phyloP scores from a whole-genome alignment of 83 land plant species.

The Diphasiastrum complanatum region DNA sequence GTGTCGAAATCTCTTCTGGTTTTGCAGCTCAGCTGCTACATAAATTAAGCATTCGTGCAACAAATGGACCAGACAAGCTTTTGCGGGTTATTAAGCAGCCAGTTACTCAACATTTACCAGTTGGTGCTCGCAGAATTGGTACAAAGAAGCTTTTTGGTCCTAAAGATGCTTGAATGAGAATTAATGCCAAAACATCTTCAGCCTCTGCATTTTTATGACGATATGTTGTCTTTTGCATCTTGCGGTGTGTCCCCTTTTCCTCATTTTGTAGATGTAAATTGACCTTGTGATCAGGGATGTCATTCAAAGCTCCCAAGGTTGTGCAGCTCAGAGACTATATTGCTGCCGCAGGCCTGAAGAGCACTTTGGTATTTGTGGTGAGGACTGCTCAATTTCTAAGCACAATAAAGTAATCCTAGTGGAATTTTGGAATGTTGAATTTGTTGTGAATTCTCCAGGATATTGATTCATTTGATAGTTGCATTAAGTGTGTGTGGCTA shows the following conservation, averaged over 20 bases:
- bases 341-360: conserved; percentile 35
- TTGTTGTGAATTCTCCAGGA: background rate
- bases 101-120: conserved; percentile 73
- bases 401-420: background rate
- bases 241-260: no score
- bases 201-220: no score
- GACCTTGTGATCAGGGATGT: conserved; percentile 48
- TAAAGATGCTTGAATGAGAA: no score
- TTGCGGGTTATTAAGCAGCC: conserved; percentile 80
- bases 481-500: background rate
- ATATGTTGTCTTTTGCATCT: no score
- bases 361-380: conserved; percentile 79
- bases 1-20: background rate
- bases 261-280: background rate
- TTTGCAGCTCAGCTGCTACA: conserved; percentile 81
- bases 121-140: conserved; percentile 80
- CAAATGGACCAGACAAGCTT: conserved; percentile 74
- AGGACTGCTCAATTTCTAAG: conserved; percentile 8
- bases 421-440: background rate
- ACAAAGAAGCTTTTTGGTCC: background rate
- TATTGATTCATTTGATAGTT: background rate
- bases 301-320: conserved; percentile 73
- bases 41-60: conserved; percentile 68
- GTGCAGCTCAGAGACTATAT: conserved; percentile 63
- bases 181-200: no score